These are phyloP conservation scores for Fusarium solani-melongenae DNA, from an alignment of 2,329 filamentous ascomycete species.

Conservation along the genomic window DNA sequence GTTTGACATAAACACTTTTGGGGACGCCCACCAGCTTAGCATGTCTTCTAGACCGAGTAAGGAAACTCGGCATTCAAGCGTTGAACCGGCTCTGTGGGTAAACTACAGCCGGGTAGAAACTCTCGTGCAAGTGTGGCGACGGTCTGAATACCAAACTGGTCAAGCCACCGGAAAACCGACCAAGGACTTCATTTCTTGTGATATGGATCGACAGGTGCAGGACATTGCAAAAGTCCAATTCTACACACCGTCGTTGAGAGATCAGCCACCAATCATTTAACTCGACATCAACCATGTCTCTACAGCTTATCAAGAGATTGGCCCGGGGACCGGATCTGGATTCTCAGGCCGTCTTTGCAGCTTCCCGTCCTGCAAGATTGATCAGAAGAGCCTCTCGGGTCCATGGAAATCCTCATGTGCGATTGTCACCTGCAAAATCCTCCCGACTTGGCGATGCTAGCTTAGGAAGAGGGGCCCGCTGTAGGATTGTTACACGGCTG, in stretches of 20 bases:
- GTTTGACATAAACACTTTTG: background rate
- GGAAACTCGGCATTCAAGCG: background rate
- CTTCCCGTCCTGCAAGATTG: background rate
- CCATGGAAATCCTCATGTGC: background rate
- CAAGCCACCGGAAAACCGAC: background rate
- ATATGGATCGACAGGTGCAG: background rate
- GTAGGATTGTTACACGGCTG: background rate
- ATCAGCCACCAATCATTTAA: background rate
- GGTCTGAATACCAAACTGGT: background rate
- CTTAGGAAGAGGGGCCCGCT: background rate
- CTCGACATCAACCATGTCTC: background rate
- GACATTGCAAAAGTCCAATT: background rate
- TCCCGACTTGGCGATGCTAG: constrained; percentile 6
- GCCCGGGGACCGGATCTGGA: background rate
- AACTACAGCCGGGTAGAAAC: background rate
- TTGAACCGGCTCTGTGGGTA: constrained; percentile 6
- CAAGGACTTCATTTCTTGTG: background rate
- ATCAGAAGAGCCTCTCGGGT: background rate
- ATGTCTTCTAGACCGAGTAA: background rate
- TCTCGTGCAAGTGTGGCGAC: background rate
- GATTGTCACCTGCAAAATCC: constrained; percentile 2
- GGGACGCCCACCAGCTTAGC: background rate
- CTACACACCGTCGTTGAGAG: background rate
- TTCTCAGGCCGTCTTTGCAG: background rate
- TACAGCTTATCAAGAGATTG: background rate